Conservation (phyloP, 2,329 filamentous ascomycete species). For the Ophiostoma himal-ulmi region DNA sequence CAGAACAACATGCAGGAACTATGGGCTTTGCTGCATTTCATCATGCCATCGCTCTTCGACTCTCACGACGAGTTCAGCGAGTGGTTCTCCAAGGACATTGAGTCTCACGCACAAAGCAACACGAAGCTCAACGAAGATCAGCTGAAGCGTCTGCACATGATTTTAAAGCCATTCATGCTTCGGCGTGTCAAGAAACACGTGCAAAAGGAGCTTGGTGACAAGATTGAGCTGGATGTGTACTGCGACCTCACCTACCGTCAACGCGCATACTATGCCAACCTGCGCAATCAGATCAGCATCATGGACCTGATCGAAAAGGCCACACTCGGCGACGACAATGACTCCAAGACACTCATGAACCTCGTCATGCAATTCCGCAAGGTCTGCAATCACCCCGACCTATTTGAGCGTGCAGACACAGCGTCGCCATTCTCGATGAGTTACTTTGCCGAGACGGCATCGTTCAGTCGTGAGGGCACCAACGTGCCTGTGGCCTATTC, state of each 20-base stretch:
- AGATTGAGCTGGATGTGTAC: constrained; percentile 94
- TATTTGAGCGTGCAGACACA: constrained; percentile 92
- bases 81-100: constrained; percentile 94
- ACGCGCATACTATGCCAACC: constrained; percentile 82
- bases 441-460: constrained; percentile 91
- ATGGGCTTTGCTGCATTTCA: constrained; percentile 96
- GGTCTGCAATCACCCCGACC: constrained; percentile 95
- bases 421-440: constrained; percentile 76
- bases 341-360: constrained; percentile 96
- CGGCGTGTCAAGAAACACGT: constrained; percentile 99
- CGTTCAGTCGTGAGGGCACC: constrained; percentile 82
- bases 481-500: constrained; percentile 81
- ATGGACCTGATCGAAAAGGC: constrained; percentile 98
- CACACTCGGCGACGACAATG: constrained; percentile 85
- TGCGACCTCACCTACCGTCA: constrained; percentile 96
- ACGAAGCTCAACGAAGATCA: constrained; percentile 99
- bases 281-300: constrained; percentile 95
- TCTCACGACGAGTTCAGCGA: constrained; percentile 89
- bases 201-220: constrained; percentile 97
- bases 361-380: constrained; percentile 99
- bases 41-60: constrained; percentile 98
- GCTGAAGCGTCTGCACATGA: constrained; percentile 95
- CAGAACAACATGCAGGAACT: constrained; percentile 99
- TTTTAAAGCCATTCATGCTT: constrained; percentile 98
- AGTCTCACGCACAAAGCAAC: constrained; percentile 96